phyloP scores from a whole-genome alignment of 306 rosid genomes.

The Trifolium pratense region DNA sequence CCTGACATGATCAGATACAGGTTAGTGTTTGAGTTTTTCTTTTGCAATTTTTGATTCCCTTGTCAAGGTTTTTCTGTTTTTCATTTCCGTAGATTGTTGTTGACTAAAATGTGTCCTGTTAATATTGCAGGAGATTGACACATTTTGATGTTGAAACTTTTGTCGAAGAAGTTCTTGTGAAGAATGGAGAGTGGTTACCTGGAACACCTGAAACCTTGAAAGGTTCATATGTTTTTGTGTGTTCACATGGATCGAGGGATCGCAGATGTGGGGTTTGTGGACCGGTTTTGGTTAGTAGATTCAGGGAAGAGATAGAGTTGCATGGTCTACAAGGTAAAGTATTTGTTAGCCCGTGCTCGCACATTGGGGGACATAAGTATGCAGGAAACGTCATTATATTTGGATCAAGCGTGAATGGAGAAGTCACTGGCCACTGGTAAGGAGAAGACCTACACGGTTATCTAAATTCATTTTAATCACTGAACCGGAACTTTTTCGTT shows the following conservation, averaged over 20 bases:
- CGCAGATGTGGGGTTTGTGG: slow-evolving; percentile 97
- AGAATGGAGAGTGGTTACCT: slow-evolving; percentile 90
- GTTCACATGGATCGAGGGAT: slow-evolving; percentile 91
- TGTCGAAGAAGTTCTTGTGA: slow-evolving; percentile 98
- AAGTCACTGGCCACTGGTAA: slow-evolving; percentile 91
- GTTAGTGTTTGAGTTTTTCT: slow-evolving; percentile 49
- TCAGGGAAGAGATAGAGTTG: slow-evolving; percentile 76
- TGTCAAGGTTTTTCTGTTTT: not conserved
- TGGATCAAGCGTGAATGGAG: slow-evolving; percentile 62
- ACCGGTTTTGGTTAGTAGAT: slow-evolving; percentile 76
- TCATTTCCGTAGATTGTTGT: not conserved
- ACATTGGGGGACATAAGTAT: slow-evolving; percentile 86
- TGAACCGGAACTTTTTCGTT: not conserved
- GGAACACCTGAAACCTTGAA: slow-evolving; percentile 83
- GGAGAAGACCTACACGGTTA: slow-evolving; percentile 30
- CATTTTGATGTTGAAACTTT: slow-evolving; percentile 96
- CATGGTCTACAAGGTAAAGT: slow-evolving; percentile 77
- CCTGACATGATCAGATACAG: slow-evolving; percentile 98
- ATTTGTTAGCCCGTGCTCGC: slow-evolving; percentile 94
- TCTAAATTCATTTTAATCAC: slow-evolving; percentile 5
- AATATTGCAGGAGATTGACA: slow-evolving; percentile 81
- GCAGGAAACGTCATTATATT: slow-evolving; percentile 91
- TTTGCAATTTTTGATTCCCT: slow-evolving; percentile 17
- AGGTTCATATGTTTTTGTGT: slow-evolving; percentile 79
- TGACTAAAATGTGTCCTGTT: slow-evolving; percentile 13